Base-by-base conservation (phyloP, 2,329 filamentous ascomycete genomes). In the Hypoxylon sp. region DNA sequence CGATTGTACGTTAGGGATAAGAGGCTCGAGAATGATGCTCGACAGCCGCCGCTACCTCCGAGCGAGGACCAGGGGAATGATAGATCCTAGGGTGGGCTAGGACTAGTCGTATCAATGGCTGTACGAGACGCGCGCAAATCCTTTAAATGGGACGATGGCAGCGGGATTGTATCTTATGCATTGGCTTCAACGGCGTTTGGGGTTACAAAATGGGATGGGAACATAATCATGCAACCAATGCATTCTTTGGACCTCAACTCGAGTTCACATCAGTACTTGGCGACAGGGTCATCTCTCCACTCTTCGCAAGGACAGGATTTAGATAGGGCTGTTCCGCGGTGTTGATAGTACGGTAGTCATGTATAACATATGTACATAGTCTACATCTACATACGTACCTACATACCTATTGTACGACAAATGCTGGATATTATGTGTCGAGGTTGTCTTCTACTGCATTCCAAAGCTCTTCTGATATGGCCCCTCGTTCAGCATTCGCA, bases 1-100 rank as follows among this genome's bases (percentile, higher is more conserved):
- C 81, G 87, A 71, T 71, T 97, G 87, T 90, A 96, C 88, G 86
- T 93, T 86, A 83, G 97, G 84, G 87, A 98, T 86, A 88, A 80
- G 60, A 80, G 83, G 65, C 78, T 83, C 61, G 81, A 81, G 45
- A 75, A 77, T 14, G 81, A 84, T 75, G 77, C 75, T 21, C 60
- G 68, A 28, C 66, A 74, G 52, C 69, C 73, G 58, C 74, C 72
- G 60, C 74, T 70, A 63, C 71, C 76, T 61, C 67, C 70, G 34
- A 45, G 11, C 10, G 58, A 67, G 34, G 50, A 63, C 17, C 53
- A 53, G 11, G 60, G 58, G 21, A 38, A 30, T 17, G 51, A 55
- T 71, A 75, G 25, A 46, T 55, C 66, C 17, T 68, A 73, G 25
- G 25, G 53, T 74, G 73, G 49, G 70, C 19, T 57, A 30, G 3